phyloP scores from a whole-genome alignment of 176 grass and related monocot genomes.

The Carex kokanica region DNA sequence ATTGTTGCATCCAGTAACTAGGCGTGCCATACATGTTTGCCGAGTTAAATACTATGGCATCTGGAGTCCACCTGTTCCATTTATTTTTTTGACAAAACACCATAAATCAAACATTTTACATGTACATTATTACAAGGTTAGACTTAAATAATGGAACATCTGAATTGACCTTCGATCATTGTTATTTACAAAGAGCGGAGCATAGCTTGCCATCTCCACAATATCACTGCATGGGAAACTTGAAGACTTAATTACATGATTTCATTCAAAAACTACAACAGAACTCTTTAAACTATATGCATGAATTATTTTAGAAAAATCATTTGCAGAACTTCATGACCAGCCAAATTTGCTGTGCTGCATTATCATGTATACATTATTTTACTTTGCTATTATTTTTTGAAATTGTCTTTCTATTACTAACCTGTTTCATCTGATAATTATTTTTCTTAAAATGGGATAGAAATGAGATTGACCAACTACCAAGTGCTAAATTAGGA shows the following conservation, averaged over 20 bases:
- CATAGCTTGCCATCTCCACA: conserved; percentile 80
- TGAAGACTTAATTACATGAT: not conserved
- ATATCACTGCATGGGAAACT: conserved; percentile 53
- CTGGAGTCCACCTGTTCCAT: conserved; percentile 70
- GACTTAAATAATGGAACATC: not conserved
- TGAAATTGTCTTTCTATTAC: not conserved
- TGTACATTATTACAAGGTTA: not conserved
- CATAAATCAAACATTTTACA: not conserved
- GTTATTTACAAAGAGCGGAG: conserved; percentile 69
- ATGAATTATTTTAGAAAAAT: not conserved
- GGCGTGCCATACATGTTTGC: conserved; percentile 80
- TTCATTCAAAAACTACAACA: not conserved
- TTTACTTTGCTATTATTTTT: not conserved
- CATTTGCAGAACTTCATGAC: not conserved
- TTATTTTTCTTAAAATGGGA: not conserved
- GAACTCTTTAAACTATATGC: not conserved
- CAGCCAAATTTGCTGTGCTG: not conserved
- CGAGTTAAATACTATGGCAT: conserved; percentile 79
- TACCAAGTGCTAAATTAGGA: not conserved
- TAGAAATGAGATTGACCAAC: conserved; percentile 1
- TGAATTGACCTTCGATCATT: conserved; percentile 51
- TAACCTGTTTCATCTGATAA: not conserved
- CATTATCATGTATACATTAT: not conserved
- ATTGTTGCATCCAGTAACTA: conserved; percentile 80
- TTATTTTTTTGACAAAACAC: not conserved